A percentile compares a stretch with the other conserved stretches of the same genome.
Conservation (phyloP, 129 eudicot genomes). For the Flaveria robusta region DNA sequence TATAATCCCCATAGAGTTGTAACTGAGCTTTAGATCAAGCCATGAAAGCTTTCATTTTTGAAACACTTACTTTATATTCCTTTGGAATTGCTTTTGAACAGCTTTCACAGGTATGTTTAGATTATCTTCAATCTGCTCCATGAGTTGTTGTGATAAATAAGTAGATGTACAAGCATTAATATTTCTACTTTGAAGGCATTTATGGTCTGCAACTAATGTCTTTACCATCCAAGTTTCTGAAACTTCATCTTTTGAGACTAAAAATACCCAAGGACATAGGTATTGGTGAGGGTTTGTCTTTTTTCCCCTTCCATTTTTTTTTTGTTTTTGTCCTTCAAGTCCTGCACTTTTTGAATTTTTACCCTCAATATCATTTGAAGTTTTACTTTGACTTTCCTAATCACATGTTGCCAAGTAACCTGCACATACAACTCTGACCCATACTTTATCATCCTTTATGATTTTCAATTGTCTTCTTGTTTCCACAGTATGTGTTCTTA, state of each 20-base stretch:
- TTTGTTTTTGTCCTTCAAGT: background rate
- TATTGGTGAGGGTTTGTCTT: too few relatives aligned
- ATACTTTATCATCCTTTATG: background rate
- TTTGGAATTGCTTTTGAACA: too few relatives aligned
- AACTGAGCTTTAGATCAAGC: too few relatives aligned
- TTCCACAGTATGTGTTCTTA: background rate
- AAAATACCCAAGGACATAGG: too few relatives aligned
- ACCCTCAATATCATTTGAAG: too few relatives aligned
- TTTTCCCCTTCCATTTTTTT: background rate
- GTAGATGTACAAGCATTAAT: background rate
- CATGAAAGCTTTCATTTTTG: background rate
- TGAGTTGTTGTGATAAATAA: background rate
- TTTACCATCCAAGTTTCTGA: too few relatives aligned
- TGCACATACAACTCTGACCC: background rate
- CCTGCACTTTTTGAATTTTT: background rate
- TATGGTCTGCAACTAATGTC: background rate
- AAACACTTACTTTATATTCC: too few relatives aligned
- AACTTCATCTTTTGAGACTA: too few relatives aligned
- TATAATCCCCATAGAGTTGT: background rate
- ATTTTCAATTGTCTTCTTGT: background rate
- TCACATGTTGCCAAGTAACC: too few relatives aligned
- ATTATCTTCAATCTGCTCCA: too few relatives aligned
- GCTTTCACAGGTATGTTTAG: too few relatives aligned
- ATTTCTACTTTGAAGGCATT: constrained; percentile 1
- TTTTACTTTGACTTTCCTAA: too few relatives aligned